Conservation (phyloP, 257 asterid genomes). For the Solanum pennellii region DNA sequence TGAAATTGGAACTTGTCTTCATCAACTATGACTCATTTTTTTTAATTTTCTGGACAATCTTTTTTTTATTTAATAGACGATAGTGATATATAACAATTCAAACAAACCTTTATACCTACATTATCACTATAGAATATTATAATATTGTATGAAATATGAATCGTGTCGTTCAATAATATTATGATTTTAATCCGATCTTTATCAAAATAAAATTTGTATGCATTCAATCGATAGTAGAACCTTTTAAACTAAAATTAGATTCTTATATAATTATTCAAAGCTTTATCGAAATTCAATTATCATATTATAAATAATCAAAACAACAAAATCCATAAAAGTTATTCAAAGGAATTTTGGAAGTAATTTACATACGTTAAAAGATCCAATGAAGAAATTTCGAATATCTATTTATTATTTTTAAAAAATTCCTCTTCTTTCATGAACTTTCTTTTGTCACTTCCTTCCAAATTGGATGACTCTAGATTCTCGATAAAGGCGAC, state of each 20-base stretch:
- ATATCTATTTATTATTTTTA: not conserved
- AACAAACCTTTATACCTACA: not conserved
- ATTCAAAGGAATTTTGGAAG: not conserved
- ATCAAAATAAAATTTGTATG: not conserved
- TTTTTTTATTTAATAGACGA: not conserved
- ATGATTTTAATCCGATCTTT: not conserved
- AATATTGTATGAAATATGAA: not conserved
- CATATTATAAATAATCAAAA: not conserved
- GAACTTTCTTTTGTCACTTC: not conserved
- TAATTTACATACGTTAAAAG: not conserved
- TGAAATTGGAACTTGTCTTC: not conserved
- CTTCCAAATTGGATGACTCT: not conserved
- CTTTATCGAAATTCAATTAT: not conserved
- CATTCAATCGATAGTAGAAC: not conserved
- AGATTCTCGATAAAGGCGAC: not conserved
- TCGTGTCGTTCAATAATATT: not conserved
- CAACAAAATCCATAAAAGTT: not conserved
- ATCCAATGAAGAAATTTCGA: too few species aligned
- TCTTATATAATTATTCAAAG: too few species aligned
- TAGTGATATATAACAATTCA: not conserved
- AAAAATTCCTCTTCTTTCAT: not conserved
- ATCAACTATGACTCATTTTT: not conserved
- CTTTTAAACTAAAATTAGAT: not conserved
- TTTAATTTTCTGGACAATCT: not conserved
- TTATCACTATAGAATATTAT: not conserved